Conservation (phyloP, 345 rosid species). For the Citrus unshiu region DNA sequence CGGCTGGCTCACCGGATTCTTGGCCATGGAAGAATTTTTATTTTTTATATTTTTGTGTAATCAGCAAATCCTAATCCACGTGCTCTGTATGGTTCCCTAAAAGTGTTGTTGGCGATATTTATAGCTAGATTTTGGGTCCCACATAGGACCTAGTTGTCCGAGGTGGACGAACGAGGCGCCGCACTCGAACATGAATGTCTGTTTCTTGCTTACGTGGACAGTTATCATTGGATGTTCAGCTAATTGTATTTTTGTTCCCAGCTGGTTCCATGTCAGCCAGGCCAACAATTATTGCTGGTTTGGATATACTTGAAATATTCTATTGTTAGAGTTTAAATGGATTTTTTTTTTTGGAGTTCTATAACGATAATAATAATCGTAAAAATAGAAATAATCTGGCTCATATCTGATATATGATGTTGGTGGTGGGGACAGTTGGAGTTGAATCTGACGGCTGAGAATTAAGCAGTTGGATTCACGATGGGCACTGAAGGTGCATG, state of each 20-base stretch:
- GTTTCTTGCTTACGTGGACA: slow-evolving; percentile 23
- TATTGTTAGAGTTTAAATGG: background rate
- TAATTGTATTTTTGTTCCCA: background rate
- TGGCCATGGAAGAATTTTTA: slow-evolving; percentile 1
- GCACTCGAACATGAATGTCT: slow-evolving; percentile 31
- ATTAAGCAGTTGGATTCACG: background rate
- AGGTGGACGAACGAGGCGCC: slow-evolving; percentile 55
- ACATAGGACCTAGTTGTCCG: slow-evolving; percentile 26
- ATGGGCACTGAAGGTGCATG: background rate
- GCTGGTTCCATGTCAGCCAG: slow-evolving; percentile 37
- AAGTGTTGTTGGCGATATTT: background rate
- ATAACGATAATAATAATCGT: background rate
- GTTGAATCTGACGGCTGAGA: background rate
- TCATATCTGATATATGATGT: background rate
- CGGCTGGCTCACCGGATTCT: slow-evolving; percentile 23
- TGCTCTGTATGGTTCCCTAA: background rate
- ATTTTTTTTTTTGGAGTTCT: background rate
- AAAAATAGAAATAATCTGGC: background rate
- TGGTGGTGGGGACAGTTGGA: background rate
- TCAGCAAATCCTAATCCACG: background rate
- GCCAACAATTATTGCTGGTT: slow-evolving; percentile 23
- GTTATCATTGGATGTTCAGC: slow-evolving; percentile 4
- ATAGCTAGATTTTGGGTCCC: slow-evolving; percentile 12
- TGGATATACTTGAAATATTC: slow-evolving; percentile 45
- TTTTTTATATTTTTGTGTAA: background rate